A percentile compares a stretch with the other conserved stretches of the same genome.
phyloP scores from a whole-genome alignment of 306 rosid genomes.

The Cicer yamashitae region DNA sequence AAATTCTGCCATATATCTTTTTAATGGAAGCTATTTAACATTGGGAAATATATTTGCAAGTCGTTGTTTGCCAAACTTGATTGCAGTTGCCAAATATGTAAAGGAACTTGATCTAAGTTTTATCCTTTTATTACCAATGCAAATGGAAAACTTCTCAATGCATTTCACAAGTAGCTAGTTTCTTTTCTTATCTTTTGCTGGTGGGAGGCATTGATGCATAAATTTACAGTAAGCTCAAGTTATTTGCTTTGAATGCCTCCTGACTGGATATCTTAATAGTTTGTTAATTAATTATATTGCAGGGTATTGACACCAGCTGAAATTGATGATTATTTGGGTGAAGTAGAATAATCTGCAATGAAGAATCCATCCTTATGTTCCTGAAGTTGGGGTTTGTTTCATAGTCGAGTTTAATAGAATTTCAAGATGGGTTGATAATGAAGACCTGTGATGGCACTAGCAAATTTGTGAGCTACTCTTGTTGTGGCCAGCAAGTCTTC shows the following conservation, averaged over 20 bases:
- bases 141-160: slow-evolving; percentile 11
- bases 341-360: slow-evolving; percentile 74
- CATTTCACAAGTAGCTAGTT: not conserved
- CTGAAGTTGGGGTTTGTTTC: slow-evolving; percentile 39
- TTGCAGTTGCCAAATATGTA: not conserved
- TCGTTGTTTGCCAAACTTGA: not conserved
- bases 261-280: not conserved
- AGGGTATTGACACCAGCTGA: slow-evolving; percentile 96
- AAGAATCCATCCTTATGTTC: slow-evolving; percentile 41
- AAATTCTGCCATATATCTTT: not conserved
- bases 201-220: not conserved
- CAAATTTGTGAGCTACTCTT: slow-evolving; percentile 42
- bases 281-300: slow-evolving; percentile 48
- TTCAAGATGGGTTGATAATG: not conserved
- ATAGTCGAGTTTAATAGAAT: slow-evolving; percentile 39
- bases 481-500: slow-evolving; percentile 37
- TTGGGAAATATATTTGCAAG: not conserved
- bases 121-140: not conserved
- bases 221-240: not conserved
- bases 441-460: slow-evolving; percentile 8
- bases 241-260: slow-evolving; percentile 4
- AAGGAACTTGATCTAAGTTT: not conserved
- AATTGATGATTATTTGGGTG: slow-evolving; percentile 93
- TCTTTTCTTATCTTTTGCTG: not conserved
- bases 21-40: not conserved